Conservation (phyloP, 805 yeast species). For the Yarrowia osloensis region DNA sequence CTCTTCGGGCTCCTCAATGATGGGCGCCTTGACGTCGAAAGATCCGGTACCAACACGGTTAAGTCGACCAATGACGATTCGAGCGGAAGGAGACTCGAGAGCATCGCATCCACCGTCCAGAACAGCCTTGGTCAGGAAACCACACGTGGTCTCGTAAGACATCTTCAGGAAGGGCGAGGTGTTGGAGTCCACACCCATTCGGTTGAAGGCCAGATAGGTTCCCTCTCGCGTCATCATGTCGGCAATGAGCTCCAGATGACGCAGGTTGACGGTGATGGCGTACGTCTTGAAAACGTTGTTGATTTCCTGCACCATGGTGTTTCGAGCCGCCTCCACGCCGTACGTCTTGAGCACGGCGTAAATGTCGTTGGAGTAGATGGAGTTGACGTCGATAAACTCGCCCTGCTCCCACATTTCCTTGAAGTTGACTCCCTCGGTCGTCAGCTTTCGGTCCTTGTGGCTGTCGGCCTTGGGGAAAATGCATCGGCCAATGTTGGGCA, state of each 20-base stretch:
- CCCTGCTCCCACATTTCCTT: slow-evolving; percentile 98
- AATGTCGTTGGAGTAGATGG: slow-evolving; percentile 88
- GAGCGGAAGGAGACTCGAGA: slow-evolving; percentile 87
- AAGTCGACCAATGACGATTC: slow-evolving; percentile 88
- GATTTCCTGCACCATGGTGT: slow-evolving; percentile 94
- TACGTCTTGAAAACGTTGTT: slow-evolving; percentile 94
- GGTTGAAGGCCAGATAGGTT: slow-evolving; percentile 90
- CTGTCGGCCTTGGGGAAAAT: slow-evolving; percentile 65
- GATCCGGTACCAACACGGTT: slow-evolving; percentile 94
- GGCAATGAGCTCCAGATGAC: slow-evolving; percentile 95
- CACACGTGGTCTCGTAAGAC: slow-evolving; percentile 99
- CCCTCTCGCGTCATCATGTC: slow-evolving; percentile 99
- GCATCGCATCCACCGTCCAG: slow-evolving; percentile 87
- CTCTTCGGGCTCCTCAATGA: slow-evolving; percentile 28
- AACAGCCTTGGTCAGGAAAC: slow-evolving; percentile 94
- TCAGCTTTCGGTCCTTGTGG: slow-evolving; percentile 69
- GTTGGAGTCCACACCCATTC: slow-evolving; percentile 96
- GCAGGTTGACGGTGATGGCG: slow-evolving; percentile 87
- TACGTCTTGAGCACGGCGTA: slow-evolving; percentile 85
- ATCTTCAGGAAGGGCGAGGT: slow-evolving; percentile 97
- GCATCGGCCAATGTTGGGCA: slow-evolving; percentile 90
- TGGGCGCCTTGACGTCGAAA: slow-evolving; percentile 62
- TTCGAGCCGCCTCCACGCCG: slow-evolving; percentile 99
- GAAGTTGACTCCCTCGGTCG: slow-evolving; percentile 98
- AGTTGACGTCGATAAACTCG: slow-evolving; percentile 86